These are phyloP conservation scores for Rhipidocladum racemiflorum DNA, from an alignment of 176 grass and related monocot species.

Conservation along the genomic window DNA sequence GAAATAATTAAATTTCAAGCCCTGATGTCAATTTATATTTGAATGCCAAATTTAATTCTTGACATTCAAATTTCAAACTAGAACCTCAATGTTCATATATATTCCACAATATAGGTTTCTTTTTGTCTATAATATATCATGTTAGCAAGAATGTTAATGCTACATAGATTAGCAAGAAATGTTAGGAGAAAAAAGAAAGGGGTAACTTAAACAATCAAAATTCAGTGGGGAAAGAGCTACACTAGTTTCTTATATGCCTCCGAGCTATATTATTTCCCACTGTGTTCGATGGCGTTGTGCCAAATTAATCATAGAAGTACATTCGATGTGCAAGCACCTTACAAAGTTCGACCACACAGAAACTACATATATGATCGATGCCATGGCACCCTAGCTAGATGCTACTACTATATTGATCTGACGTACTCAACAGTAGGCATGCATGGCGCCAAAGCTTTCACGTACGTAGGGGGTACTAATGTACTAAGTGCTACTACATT, in stretches of 20 bases:
- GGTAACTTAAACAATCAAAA: not conserved
- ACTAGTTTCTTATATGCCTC: no score
- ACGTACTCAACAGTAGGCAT: not conserved
- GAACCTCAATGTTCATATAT: not conserved
- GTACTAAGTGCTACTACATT: not conserved
- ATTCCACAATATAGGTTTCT: not conserved
- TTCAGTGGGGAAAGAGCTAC: no score
- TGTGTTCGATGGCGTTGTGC: not conserved
- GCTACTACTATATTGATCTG: conserved; percentile 8
- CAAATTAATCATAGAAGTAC: not conserved
- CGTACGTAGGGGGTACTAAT: no score
- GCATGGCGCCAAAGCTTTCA: conserved; percentile 8
- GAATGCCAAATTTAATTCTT: not conserved
- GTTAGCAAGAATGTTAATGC: not conserved
- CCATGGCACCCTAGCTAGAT: conserved; percentile 11
- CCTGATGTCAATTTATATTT: not conserved
- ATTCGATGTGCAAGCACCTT: conserved; percentile 3
- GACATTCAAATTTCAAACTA: not conserved
- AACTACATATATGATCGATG: not conserved
- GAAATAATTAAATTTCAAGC: not conserved
- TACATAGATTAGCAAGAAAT: not conserved
- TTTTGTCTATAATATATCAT: not conserved
- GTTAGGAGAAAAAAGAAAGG: not conserved
- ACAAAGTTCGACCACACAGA: not conserved
- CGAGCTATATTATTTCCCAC: no score